These are phyloP conservation scores for Rubroshorea leprosula DNA, from an alignment of 345 rosid genomes.

Conservation along the genomic window DNA sequence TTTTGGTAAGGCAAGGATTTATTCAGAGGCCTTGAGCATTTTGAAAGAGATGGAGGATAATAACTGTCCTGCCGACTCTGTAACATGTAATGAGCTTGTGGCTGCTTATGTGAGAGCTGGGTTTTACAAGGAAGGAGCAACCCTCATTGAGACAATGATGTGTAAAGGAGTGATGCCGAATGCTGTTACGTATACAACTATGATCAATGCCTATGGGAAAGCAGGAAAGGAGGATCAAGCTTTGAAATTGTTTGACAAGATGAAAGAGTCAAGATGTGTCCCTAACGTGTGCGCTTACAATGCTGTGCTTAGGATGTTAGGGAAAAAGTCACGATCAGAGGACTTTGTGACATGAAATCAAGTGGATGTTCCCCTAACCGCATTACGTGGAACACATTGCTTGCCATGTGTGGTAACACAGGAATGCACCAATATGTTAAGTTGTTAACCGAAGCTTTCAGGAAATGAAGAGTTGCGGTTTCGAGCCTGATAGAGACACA, in stretches of 20 bases:
- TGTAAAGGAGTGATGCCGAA: constrained; percentile 66
- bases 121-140: constrained; percentile 66
- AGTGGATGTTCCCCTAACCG: constrained; percentile 78
- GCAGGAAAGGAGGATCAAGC: constrained; percentile 69
- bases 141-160: constrained; percentile 62
- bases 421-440: constrained; percentile 69
- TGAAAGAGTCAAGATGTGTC: constrained; percentile 75
- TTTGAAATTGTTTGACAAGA: constrained; percentile 47
- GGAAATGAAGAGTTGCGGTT: constrained; percentile 89
- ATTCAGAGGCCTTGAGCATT: constrained; percentile 61
- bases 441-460: constrained; percentile 50
- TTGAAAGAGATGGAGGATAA: constrained; percentile 86
- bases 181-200: constrained; percentile 76
- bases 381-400: constrained; percentile 89
- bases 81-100: constrained; percentile 82
- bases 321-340: constrained; percentile 56
- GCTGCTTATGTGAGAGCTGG: constrained; percentile 88
- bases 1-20: constrained; percentile 72
- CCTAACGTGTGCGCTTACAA: constrained; percentile 84
- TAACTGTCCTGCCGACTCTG: constrained; percentile 57
- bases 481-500: constrained; percentile 84
- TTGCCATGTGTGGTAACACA: constrained; percentile 66
- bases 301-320: constrained; percentile 69
- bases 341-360: constrained; percentile 73
- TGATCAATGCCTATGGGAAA: constrained; percentile 79